These are phyloP conservation scores for Breviolum minutum DNA, from an alignment of 73 alveolate species.

Conservation along the genomic window DNA sequence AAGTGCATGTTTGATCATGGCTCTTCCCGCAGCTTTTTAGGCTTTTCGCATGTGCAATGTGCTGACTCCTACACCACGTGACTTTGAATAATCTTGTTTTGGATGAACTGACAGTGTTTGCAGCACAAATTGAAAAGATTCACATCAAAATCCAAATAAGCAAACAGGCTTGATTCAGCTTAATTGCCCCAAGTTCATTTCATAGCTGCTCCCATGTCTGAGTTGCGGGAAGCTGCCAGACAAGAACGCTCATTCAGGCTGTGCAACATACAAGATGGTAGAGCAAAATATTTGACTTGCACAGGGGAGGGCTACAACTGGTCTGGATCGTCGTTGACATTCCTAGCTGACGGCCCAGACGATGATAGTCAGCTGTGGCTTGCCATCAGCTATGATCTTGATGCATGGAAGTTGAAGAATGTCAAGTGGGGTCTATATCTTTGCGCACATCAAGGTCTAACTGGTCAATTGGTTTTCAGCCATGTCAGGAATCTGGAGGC, in stretches of 20 bases:
- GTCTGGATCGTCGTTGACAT: not conserved
- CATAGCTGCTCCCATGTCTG: not conserved
- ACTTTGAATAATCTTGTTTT: too few relatives aligned
- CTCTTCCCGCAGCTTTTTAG: too few relatives aligned
- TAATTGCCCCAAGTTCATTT: too few relatives aligned
- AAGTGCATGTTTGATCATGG: too few relatives aligned
- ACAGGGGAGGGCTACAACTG: slow-evolving; percentile 5
- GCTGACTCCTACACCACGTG: too few relatives aligned
- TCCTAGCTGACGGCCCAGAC: not conserved
- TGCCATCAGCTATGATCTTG: not conserved
- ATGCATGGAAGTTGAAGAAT: not conserved
- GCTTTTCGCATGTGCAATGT: too few relatives aligned
- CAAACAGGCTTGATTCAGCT: too few relatives aligned
- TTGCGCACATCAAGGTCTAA: not conserved
- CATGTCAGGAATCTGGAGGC: not conserved
- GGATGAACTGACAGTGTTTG: too few relatives aligned
- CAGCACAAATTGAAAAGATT: too few relatives aligned
- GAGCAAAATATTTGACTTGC: not conserved
- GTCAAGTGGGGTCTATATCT: not conserved
- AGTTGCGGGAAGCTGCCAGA: not conserved
- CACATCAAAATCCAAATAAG: too few relatives aligned
- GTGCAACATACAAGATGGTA: not conserved
- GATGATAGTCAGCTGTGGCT: not conserved
- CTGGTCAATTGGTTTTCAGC: not conserved
- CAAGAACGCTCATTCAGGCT: not conserved